Conservation (phyloP, 345 rosid species). For the Hibiscus mutabilis region DNA sequence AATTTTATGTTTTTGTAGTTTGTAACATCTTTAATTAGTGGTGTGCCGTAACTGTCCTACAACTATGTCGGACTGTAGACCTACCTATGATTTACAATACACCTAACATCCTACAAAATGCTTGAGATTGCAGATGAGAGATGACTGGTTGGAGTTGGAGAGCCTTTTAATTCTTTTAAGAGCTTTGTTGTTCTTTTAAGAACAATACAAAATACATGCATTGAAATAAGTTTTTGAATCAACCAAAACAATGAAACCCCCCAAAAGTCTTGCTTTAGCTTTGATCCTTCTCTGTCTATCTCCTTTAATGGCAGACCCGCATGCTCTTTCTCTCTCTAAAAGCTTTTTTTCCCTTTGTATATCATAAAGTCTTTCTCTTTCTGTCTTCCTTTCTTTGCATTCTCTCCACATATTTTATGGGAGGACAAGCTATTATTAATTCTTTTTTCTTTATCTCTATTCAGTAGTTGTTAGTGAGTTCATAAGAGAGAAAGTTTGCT, state of each 20-base stretch:
- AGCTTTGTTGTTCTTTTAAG: not conserved
- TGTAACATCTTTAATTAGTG: too few species aligned
- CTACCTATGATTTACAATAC: too few species aligned
- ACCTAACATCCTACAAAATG: too few species aligned
- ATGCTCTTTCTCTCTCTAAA: not conserved
- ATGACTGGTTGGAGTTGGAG: slow-evolving; percentile 13
- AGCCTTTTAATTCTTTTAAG: not conserved
- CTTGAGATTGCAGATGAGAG: not conserved
- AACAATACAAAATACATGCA: not conserved
- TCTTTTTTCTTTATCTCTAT: not conserved
- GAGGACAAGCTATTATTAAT: not conserved
- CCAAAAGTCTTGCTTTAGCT: slow-evolving; percentile 26
- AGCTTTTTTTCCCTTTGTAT: not conserved
- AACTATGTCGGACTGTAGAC: too few species aligned
- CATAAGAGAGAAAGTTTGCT: slow-evolving; percentile 4
- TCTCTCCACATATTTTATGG: not conserved
- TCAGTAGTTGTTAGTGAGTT: not conserved
- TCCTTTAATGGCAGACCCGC: slow-evolving; percentile 6
- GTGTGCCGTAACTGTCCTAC: too few species aligned
- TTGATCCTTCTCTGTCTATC: slow-evolving; percentile 32
- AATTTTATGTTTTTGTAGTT: too few species aligned
- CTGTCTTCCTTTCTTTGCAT: not conserved
- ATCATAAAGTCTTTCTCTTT: slow-evolving; percentile 1
- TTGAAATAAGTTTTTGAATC: slow-evolving; percentile 2
- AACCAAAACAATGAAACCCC: not conserved